Evolutionary conservation across 139 green algal species (phyloP).

Genomic region (Raphidocelis subcapitata): DNA sequence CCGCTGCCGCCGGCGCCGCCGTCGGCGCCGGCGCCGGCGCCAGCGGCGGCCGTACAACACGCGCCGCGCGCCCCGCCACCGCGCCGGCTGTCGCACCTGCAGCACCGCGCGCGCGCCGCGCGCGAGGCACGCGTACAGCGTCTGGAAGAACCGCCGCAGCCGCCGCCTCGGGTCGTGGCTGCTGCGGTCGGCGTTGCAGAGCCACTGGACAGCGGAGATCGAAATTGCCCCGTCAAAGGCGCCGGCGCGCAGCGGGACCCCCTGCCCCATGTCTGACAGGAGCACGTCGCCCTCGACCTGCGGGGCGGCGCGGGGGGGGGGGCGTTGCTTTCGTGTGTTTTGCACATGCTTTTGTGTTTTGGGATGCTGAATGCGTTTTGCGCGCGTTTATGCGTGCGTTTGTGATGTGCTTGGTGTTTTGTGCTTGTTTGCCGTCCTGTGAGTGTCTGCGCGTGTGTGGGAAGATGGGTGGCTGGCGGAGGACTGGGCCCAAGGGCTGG

Average conservation of each 20-base stretch:
- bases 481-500: too few species aligned
- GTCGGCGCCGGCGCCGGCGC: too few species aligned
- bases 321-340: not conserved
- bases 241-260: constrained; percentile 70
- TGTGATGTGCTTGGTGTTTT: too few species aligned
- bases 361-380: constrained; percentile 2
- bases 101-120: constrained; percentile 83
- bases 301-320: too few species aligned
- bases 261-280: constrained; percentile 81
- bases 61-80: too few species aligned
- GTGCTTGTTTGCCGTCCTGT: too few species aligned
- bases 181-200: constrained; percentile 93
- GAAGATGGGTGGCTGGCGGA: too few species aligned
- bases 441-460: too few species aligned
- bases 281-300: constrained; percentile 79
- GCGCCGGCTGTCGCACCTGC: constrained; percentile 44
- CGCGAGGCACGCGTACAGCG: constrained; percentile 79
- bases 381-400: too few species aligned
- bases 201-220: constrained; percentile 87
- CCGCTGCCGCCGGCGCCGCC: too few species aligned
- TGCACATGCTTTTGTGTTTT: constrained; percentile 12
- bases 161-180: constrained; percentile 77
- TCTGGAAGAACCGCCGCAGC: constrained; percentile 88
- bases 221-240: constrained; percentile 80
- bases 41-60: constrained; percentile 1